Percentiles rank a stretch among this genome's conserved stretches.
Evolutionary conservation across 2,329 filamentous ascomycete genomes (phyloP).

Genomic region (Fusarium hainanense): DNA sequence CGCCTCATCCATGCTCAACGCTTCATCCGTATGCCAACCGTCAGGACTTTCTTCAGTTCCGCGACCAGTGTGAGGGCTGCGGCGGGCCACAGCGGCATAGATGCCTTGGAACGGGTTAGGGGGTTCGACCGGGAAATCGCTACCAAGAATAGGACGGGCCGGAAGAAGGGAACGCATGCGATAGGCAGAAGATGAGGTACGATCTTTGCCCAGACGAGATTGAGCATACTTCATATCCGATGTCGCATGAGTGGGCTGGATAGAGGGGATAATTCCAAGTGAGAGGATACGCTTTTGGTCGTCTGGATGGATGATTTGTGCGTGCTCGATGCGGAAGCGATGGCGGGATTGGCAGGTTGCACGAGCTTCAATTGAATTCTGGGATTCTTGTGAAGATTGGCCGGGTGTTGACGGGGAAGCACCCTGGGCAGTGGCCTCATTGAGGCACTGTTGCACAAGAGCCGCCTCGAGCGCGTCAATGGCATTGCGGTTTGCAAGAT

Average conservation of each 20-base stretch:
- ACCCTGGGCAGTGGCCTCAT: slow-evolving; percentile 39
- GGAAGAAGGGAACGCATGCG: slow-evolving; percentile 72
- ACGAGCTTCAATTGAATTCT: slow-evolving; percentile 45
- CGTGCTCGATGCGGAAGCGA: slow-evolving; percentile 76
- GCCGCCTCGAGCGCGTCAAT: slow-evolving; percentile 71
- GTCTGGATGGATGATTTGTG: slow-evolving; percentile 74
- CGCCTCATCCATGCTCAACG: slow-evolving; percentile 68
- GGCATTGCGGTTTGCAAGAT: slow-evolving; percentile 73
- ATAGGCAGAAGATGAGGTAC: slow-evolving; percentile 69
- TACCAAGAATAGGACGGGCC: slow-evolving; percentile 68
- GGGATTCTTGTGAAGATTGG: slow-evolving; percentile 6
- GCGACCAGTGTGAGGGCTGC: slow-evolving; percentile 66
- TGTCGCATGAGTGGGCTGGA: slow-evolving; percentile 78
- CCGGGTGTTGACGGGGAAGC: slow-evolving; percentile 1
- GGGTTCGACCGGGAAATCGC: slow-evolving; percentile 78
- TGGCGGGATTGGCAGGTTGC: slow-evolving; percentile 63
- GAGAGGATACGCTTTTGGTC: slow-evolving; percentile 70
- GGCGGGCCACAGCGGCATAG: slow-evolving; percentile 73
- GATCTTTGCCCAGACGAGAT: slow-evolving; percentile 65
- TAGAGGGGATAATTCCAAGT: slow-evolving; percentile 72
- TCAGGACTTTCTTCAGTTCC: slow-evolving; percentile 59
- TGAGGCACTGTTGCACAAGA: slow-evolving; percentile 64
- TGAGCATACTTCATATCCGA: slow-evolving; percentile 77
- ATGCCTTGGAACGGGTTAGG: slow-evolving; percentile 75
- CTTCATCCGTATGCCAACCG: slow-evolving; percentile 71